phyloP scores from a whole-genome alignment of 768 basidiomycete species.

The Chiua virens region DNA sequence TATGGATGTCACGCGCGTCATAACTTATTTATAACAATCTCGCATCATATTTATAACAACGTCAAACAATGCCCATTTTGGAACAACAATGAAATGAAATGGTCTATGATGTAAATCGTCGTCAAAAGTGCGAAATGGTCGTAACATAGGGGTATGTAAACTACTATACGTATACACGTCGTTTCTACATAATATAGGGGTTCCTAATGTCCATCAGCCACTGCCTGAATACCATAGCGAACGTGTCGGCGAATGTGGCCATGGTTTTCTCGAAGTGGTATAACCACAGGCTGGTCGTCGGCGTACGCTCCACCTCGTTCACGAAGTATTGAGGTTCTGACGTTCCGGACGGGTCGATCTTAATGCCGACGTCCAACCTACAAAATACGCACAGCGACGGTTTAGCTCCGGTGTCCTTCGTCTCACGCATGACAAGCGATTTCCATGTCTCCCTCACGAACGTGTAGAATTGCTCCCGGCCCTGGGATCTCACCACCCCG shows the following conservation, averaged over 20 bases:
- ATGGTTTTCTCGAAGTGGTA: not conserved
- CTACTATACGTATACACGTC: too few relatives aligned
- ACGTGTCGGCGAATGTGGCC: not conserved
- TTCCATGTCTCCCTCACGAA: not conserved
- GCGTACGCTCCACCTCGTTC: not conserved
- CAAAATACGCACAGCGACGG: not conserved
- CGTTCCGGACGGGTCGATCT: not conserved
- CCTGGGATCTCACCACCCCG: not conserved
- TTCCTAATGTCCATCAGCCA: not conserved
- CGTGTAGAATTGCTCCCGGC: not conserved
- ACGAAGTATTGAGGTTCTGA: not conserved
- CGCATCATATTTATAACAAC: too few relatives aligned
- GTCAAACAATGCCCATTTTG: too few relatives aligned
- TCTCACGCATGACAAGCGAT: not conserved
- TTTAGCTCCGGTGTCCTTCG: not conserved
- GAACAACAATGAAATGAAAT: too few relatives aligned
- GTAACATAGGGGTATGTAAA: too few relatives aligned
- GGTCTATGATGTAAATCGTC: too few relatives aligned
- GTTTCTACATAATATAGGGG: too few relatives aligned
- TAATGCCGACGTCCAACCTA: not conserved
- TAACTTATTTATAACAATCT: too few relatives aligned
- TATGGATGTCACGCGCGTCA: too few relatives aligned
- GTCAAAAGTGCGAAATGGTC: too few relatives aligned
- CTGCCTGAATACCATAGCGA: not conserved
- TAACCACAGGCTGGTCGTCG: not conserved